Conservation (phyloP, 2,329 filamentous ascomycete genomes). For the Aspergillus costaricaensis region DNA sequence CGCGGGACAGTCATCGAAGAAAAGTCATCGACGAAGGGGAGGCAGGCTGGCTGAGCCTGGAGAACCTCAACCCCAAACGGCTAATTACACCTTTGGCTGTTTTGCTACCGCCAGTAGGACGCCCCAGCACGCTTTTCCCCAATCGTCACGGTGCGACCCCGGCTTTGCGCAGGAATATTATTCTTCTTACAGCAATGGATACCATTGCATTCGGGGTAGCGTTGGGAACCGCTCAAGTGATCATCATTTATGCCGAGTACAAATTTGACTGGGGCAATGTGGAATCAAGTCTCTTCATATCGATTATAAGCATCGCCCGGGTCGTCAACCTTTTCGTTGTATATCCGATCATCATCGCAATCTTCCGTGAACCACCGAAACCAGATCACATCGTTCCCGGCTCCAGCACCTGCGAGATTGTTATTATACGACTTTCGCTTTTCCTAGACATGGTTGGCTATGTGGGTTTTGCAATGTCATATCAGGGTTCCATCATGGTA, state of each 20-base stretch:
- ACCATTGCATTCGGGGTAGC: slow-evolving; percentile 78
- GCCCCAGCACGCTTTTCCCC: slow-evolving; percentile 30
- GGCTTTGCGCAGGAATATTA: slow-evolving; percentile 74
- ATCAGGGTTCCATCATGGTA: slow-evolving; percentile 66
- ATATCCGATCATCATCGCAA: slow-evolving; percentile 74
- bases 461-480: slow-evolving; percentile 70
- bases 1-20: slow-evolving; percentile 65
- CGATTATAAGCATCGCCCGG: slow-evolving; percentile 73
- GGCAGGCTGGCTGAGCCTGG: slow-evolving; percentile 24
- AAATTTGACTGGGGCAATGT: slow-evolving; percentile 81
- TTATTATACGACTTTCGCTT: slow-evolving; percentile 72
- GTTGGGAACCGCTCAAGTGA: slow-evolving; percentile 77
- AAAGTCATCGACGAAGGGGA: slow-evolving; percentile 40
- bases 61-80: slow-evolving; percentile 56
- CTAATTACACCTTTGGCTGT: slow-evolving; percentile 76
- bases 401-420: slow-evolving; percentile 75
- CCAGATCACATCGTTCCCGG: slow-evolving; percentile 58
- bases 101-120: slow-evolving; percentile 63
- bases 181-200: slow-evolving; percentile 78
- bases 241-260: slow-evolving; percentile 79
- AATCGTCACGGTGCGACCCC: slow-evolving; percentile 60
- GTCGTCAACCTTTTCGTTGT: slow-evolving; percentile 74
- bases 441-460: slow-evolving; percentile 75
- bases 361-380: slow-evolving; percentile 59
- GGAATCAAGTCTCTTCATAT: slow-evolving; percentile 79